Conservation (phyloP, 768 basidiomycete species). For the Candolleomyces eurysporus region DNA sequence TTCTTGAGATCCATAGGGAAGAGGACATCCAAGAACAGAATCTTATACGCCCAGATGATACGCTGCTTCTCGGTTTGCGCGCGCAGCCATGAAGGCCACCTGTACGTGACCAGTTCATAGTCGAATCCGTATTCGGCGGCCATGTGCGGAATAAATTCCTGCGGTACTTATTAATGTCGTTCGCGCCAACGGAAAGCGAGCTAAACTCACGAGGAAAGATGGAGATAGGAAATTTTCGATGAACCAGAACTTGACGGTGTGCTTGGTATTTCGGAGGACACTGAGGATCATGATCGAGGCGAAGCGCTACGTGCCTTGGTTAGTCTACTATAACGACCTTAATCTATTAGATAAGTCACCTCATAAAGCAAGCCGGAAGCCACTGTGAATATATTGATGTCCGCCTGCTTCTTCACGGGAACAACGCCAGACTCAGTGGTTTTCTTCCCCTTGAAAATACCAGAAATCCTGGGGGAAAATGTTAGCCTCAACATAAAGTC, state of each 20-base stretch:
- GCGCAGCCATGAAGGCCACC: slow-evolving; percentile 99
- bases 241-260: slow-evolving; percentile 99
- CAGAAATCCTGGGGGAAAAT: slow-evolving; percentile 36
- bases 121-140: slow-evolving; percentile 91
- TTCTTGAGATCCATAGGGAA: slow-evolving; percentile 99
- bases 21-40: slow-evolving; percentile 96
- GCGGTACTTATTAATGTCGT: background rate
- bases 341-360: slow-evolving; percentile 40
- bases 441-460: slow-evolving; percentile 38
- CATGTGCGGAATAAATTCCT: slow-evolving; percentile 95
- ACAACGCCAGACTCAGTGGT: slow-evolving; percentile 22
- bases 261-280: slow-evolving; percentile 90
- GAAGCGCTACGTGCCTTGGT: slow-evolving; percentile 63
- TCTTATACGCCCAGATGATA: slow-evolving; percentile 99
- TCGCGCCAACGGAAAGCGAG: background rate
- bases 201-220: slow-evolving; percentile 75
- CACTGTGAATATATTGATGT: slow-evolving; percentile 99
- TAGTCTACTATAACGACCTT: no score
- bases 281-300: slow-evolving; percentile 98
- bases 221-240: slow-evolving; percentile 99
- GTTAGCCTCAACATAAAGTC: slow-evolving; percentile 14
- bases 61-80: slow-evolving; percentile 97
- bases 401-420: slow-evolving; percentile 55
- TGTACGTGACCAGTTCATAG: slow-evolving; percentile 97
- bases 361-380: slow-evolving; percentile 96